Conservation (phyloP, 2,329 filamentous ascomycete genomes). For the Diaporthe citrichinensis region DNA sequence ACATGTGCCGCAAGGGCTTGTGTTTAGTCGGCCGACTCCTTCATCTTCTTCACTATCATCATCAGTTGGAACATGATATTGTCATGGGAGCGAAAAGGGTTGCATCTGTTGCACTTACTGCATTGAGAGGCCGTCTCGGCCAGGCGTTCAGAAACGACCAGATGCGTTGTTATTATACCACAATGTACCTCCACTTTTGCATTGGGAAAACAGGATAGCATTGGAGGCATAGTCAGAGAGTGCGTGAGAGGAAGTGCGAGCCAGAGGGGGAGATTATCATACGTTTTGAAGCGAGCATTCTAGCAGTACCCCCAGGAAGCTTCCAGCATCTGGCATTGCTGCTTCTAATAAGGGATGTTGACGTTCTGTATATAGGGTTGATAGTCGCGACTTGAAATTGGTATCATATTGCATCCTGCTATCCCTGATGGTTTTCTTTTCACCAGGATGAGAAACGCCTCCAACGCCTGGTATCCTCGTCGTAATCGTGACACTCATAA, state of each 20-base stretch:
- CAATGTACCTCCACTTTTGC: constrained; percentile 39
- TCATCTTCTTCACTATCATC: background rate
- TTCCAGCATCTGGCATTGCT: background rate
- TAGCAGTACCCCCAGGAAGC: constrained; percentile 3
- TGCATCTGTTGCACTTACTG: constrained; percentile 37
- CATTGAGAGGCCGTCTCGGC: constrained; percentile 15
- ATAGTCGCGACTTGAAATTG: constrained; percentile 32
- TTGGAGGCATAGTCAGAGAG: constrained; percentile 11
- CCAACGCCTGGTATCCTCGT: constrained; percentile 40
- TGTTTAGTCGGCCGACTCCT: background rate
- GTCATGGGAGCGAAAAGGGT: constrained; percentile 35
- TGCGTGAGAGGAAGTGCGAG: background rate
- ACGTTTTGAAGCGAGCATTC: background rate
- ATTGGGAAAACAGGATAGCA: constrained; percentile 35
- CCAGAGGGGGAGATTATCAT: background rate
- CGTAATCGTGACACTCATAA: constrained; percentile 38
- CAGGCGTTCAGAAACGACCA: constrained; percentile 36
- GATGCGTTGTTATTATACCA: constrained; percentile 37
- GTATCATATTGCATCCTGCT: constrained; percentile 38
- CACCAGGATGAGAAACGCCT: constrained; percentile 24
- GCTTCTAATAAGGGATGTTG: constrained; percentile 5
- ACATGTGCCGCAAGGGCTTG: background rate
- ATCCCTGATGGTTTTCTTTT: background rate
- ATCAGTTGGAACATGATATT: constrained; percentile 8
- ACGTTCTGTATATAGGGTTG: constrained; percentile 28